phyloP scores from a whole-genome alignment of 2,329 filamentous ascomycete genomes.

The Colletotrichum tofieldiae region DNA sequence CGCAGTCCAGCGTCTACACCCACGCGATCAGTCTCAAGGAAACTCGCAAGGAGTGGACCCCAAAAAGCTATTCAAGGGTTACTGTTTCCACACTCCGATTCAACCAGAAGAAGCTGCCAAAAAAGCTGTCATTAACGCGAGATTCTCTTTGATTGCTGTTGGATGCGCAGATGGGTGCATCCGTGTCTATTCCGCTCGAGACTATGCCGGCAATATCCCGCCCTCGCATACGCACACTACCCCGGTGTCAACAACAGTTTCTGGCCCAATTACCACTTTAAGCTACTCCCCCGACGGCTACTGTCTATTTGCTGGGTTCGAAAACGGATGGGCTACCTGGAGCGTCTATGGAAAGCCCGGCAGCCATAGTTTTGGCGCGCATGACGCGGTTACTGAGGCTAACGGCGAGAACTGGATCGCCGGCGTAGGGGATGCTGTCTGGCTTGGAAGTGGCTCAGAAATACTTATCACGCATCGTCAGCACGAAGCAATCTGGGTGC shows the following conservation, averaged over 20 bases:
- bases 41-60: slow-evolving; percentile 52
- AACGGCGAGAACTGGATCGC: slow-evolving; percentile 90
- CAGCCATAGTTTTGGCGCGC: slow-evolving; percentile 85
- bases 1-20: slow-evolving; percentile 83
- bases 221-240: slow-evolving; percentile 84
- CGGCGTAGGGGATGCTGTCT: slow-evolving; percentile 83
- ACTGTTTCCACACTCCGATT: slow-evolving; percentile 88
- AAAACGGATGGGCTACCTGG: slow-evolving; percentile 95
- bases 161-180: slow-evolving; percentile 86
- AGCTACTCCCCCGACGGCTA: slow-evolving; percentile 96
- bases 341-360: slow-evolving; percentile 96
- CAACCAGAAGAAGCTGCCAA: slow-evolving; percentile 73
- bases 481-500: slow-evolving; percentile 85
- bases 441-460: slow-evolving; percentile 91
- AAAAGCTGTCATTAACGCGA: slow-evolving; percentile 89
- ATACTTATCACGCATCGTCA: slow-evolving; percentile 80
- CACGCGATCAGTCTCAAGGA: slow-evolving; percentile 51
- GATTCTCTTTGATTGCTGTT: slow-evolving; percentile 93
- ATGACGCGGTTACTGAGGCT: slow-evolving; percentile 72
- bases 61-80: slow-evolving; percentile 86
- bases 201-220: slow-evolving; percentile 94
- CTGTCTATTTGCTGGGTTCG: slow-evolving; percentile 93
- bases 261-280: slow-evolving; percentile 82
- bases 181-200: slow-evolving; percentile 91
- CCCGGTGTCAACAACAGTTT: slow-evolving; percentile 76